Evolutionary conservation across 306 rosid species (phyloP).

Genomic region (Cajanus cajan): DNA sequence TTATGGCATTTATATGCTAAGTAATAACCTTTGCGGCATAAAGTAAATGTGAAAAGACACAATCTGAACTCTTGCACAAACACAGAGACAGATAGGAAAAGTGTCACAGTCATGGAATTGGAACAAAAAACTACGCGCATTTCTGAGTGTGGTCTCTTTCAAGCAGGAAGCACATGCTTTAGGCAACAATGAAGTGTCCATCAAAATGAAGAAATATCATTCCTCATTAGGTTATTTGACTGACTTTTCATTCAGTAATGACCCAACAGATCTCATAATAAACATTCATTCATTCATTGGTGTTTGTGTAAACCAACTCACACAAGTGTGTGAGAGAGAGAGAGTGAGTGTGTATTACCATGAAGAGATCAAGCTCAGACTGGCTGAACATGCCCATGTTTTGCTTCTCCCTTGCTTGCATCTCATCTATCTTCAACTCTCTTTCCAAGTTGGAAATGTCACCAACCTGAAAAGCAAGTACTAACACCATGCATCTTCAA

Average conservation of each 20-base stretch:
- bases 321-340: not conserved
- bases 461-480: slow-evolving; percentile 47
- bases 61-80: slow-evolving; percentile 22
- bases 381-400: slow-evolving; percentile 45
- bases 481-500: not conserved
- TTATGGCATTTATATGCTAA: not conserved
- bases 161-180: slow-evolving; percentile 35
- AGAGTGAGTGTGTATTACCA: slow-evolving; percentile 45
- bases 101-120: slow-evolving; percentile 41
- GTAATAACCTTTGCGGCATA: slow-evolving; percentile 27
- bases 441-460: slow-evolving; percentile 43
- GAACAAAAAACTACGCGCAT: slow-evolving; percentile 49
- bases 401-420: slow-evolving; percentile 37
- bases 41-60: slow-evolving; percentile 35
- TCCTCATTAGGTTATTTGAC: slow-evolving; percentile 30
- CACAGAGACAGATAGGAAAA: slow-evolving; percentile 31
- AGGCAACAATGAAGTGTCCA: slow-evolving; percentile 31
- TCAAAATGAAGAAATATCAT: slow-evolving; percentile 4
- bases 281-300: slow-evolving; percentile 18
- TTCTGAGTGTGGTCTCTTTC: slow-evolving; percentile 35
- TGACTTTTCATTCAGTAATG: slow-evolving; percentile 24
- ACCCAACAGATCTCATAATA: not conserved
- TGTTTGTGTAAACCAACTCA: not conserved
- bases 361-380: slow-evolving; percentile 82
- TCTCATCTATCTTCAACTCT: slow-evolving; percentile 41